Percentiles rank a stretch among this genome's conserved stretches.
These are phyloP conservation scores for Venturia asperata DNA, from an alignment of 2,329 filamentous ascomycete species.

Conservation along the genomic window DNA sequence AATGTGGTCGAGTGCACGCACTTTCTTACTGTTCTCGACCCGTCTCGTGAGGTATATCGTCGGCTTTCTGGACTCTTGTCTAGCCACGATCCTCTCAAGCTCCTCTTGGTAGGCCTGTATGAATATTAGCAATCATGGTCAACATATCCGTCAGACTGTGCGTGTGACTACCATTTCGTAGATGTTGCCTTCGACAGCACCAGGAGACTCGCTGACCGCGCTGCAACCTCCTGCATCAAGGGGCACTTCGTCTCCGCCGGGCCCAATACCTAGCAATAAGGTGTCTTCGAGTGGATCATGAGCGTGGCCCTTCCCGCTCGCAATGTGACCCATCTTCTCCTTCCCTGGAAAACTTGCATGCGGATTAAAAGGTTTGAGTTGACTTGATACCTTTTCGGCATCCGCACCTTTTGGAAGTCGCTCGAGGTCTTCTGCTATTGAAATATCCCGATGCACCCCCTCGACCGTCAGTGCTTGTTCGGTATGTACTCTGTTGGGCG, in stretches of 20 bases:
- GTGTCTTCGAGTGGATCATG: slow-evolving; percentile 59
- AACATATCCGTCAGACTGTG: not conserved
- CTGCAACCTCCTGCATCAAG: slow-evolving; percentile 32
- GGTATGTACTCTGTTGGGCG: slow-evolving; percentile 43
- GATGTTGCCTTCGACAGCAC: slow-evolving; percentile 75
- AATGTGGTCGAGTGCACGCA: slow-evolving; percentile 26
- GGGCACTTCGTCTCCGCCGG: slow-evolving; percentile 45
- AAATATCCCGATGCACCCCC: slow-evolving; percentile 46
- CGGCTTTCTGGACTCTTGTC: slow-evolving; percentile 34
- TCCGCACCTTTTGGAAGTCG: slow-evolving; percentile 11
- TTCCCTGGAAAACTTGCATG: slow-evolving; percentile 30
- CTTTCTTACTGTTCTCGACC: slow-evolving; percentile 40
- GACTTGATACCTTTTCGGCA: not conserved
- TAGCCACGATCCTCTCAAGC: slow-evolving; percentile 60
- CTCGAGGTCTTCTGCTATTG: slow-evolving; percentile 29
- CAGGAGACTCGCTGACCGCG: slow-evolving; percentile 75
- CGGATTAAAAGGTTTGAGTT: not conserved
- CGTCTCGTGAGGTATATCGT: slow-evolving; percentile 52
- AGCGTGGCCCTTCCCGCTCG: slow-evolving; percentile 51
- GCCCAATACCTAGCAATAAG: slow-evolving; percentile 70
- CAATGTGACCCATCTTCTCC: slow-evolving; percentile 27
- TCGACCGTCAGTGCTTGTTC: slow-evolving; percentile 47
- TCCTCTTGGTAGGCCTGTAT: slow-evolving; percentile 68
- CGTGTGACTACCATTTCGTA: slow-evolving; percentile 55
- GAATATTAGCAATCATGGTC: not conserved